These are phyloP conservation scores for Phytophthora aleatoria DNA, from an alignment of 352 stramenopile genomes.

Conservation along the genomic window DNA sequence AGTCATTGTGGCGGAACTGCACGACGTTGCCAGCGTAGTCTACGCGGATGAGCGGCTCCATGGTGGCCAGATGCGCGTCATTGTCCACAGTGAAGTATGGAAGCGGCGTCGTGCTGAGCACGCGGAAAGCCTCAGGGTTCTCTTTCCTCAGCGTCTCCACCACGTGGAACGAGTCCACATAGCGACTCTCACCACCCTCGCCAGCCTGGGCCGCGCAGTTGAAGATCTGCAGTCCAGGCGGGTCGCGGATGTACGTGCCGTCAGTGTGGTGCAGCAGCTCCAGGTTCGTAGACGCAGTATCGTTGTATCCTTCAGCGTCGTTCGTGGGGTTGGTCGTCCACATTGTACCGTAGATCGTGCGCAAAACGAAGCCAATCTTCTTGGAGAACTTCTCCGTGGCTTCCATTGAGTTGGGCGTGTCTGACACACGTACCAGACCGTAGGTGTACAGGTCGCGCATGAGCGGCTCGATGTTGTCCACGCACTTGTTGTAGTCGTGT, in stretches of 20 bases:
- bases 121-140: slow-evolving; percentile 65
- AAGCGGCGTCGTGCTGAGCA: slow-evolving; percentile 71
- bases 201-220: slow-evolving; percentile 85
- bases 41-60: slow-evolving; percentile 81
- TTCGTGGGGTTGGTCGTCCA: slow-evolving; percentile 85
- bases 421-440: slow-evolving; percentile 67
- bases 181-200: slow-evolving; percentile 74
- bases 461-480: slow-evolving; percentile 63
- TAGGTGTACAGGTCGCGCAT: slow-evolving; percentile 79
- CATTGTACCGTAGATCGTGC: slow-evolving; percentile 91
- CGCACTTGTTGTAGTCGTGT: slow-evolving; percentile 47
- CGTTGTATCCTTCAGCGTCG: slow-evolving; percentile 79
- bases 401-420: slow-evolving; percentile 75
- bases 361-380: slow-evolving; percentile 83
- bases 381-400: slow-evolving; percentile 81
- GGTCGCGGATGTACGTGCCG: slow-evolving; percentile 87
- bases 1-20: slow-evolving; percentile 90
- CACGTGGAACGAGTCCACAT: slow-evolving; percentile 83
- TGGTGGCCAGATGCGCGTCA: slow-evolving; percentile 73
- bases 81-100: slow-evolving; percentile 84
- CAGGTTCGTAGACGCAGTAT: slow-evolving; percentile 88
- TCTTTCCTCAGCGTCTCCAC: slow-evolving; percentile 64
- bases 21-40: slow-evolving; percentile 76
- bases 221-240: slow-evolving; percentile 90
- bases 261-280: slow-evolving; percentile 89